A percentile compares a stretch with the other conserved stretches of the same genome.
Conservation (phyloP, 192 early-diverging fungal species). For the Lunasporangiospora selenospora region DNA sequence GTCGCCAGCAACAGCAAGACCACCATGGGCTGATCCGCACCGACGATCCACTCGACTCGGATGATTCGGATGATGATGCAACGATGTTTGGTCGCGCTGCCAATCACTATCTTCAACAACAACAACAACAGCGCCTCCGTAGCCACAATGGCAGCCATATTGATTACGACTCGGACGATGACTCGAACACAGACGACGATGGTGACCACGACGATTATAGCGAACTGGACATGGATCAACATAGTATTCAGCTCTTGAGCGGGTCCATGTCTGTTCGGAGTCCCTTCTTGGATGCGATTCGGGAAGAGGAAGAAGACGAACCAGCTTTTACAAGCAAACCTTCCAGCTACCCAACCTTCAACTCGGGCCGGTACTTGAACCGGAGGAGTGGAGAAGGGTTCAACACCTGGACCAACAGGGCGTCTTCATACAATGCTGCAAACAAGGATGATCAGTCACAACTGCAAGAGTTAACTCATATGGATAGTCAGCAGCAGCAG, state of each 20-base stretch:
- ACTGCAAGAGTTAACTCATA: background rate
- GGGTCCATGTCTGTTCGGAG: conserved; percentile 38
- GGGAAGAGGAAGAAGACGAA: conserved; percentile 46
- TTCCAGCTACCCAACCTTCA: conserved; percentile 39
- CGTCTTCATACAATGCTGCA: conserved; percentile 3
- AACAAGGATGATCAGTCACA: conserved; percentile 10
- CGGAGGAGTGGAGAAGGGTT: conserved; percentile 8
- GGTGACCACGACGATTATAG: conserved; percentile 31
- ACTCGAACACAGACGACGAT: background rate
- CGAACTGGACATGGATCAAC: conserved; percentile 40
- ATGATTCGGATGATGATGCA: conserved; percentile 30
- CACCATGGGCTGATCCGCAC: conserved; percentile 25
- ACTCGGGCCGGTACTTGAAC: conserved; percentile 15
- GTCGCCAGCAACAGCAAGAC: conserved; percentile 5
- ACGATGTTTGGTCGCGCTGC: too few relatives aligned
- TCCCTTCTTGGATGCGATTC: conserved; percentile 41
- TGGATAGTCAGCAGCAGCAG: conserved; percentile 14
- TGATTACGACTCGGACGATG: conserved; percentile 4
- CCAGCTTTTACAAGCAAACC: conserved; percentile 42
- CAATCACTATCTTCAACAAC: conserved; percentile 4
- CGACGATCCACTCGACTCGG: too few relatives aligned
- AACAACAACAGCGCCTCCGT: conserved; percentile 1
- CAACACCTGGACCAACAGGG: conserved; percentile 6
- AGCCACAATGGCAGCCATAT: conserved; percentile 1
- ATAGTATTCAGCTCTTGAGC: conserved; percentile 40